These are phyloP conservation scores for Lentithecium fluviatile DNA, from an alignment of 495 filamentous ascomycete genomes.

Conservation along the genomic window DNA sequence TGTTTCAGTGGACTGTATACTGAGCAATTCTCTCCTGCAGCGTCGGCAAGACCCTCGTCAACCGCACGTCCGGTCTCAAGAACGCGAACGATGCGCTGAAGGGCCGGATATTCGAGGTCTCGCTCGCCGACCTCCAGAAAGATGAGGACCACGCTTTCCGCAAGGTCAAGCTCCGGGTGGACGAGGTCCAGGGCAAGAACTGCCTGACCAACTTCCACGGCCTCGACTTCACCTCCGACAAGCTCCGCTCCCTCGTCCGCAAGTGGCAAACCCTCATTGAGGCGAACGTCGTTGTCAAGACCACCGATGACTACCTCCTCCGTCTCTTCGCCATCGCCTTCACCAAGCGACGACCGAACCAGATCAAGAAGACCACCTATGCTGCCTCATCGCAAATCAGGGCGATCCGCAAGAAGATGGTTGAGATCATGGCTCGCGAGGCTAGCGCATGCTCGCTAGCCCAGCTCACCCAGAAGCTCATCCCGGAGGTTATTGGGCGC, in stretches of 20 bases:
- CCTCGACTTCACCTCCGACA: slow-evolving; percentile 99
- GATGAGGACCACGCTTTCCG: slow-evolving; percentile 99
- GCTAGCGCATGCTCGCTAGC: slow-evolving; percentile 87
- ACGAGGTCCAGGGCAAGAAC: slow-evolving; percentile 99
- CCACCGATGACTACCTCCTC: slow-evolving; percentile 98
- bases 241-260: slow-evolving; percentile 95
- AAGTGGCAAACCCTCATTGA: slow-evolving; percentile 99
- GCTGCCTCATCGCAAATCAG: slow-evolving; percentile 93
- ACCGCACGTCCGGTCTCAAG: slow-evolving; percentile 98
- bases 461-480: slow-evolving; percentile 95
- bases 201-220: slow-evolving; percentile 99
- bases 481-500: slow-evolving; percentile 97
- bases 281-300: slow-evolving; percentile 99
- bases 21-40: slow-evolving; percentile 49
- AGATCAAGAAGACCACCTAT: slow-evolving; percentile 99
- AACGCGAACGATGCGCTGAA: slow-evolving; percentile 99
- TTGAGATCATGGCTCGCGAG: slow-evolving; percentile 96
- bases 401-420: slow-evolving; percentile 98
- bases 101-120: slow-evolving; percentile 98
- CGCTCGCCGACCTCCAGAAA: slow-evolving; percentile 96
- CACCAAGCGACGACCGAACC: slow-evolving; percentile 97
- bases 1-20: slow-evolving; percentile 18
- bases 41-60: slow-evolving; percentile 98
- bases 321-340: slow-evolving; percentile 98
- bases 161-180: slow-evolving; percentile 97